These are phyloP conservation scores for Sclerotinia subarctica DNA, from an alignment of 2,329 filamentous ascomycete species.

Conservation along the genomic window DNA sequence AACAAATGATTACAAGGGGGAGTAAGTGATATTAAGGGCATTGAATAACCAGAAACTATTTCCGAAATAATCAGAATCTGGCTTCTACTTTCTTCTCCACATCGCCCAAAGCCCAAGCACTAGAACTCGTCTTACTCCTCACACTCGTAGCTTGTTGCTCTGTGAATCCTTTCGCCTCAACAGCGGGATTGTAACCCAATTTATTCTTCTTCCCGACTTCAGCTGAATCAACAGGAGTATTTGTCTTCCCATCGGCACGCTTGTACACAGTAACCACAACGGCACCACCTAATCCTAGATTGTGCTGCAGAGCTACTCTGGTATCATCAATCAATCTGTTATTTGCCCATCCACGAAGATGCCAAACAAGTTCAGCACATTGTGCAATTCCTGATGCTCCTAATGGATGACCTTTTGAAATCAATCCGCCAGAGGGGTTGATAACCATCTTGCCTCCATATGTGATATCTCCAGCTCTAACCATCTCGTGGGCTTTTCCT, in stretches of 20 bases:
- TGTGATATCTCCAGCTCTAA: conserved; percentile 83
- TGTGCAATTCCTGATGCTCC: conserved; percentile 94
- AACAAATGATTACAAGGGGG: no score
- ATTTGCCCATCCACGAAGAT: conserved; percentile 92
- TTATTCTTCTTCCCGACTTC: conserved; percentile 64
- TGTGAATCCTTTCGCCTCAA: conserved; percentile 85
- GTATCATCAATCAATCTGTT: conserved; percentile 72
- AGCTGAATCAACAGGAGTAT: conserved; percentile 58
- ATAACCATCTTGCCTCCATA: conserved; percentile 76
- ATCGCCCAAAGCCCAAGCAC: conserved; percentile 77
- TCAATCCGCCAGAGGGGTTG: conserved; percentile 91
- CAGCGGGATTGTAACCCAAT: conserved; percentile 88
- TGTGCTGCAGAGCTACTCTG: conserved; percentile 79
- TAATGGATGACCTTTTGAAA: conserved; percentile 93
- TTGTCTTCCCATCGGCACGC: conserved; percentile 72
- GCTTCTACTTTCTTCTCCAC: conserved; percentile 69
- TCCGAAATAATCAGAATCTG: conserved; percentile 49
- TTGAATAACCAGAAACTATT: neutral
- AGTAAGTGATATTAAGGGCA: neutral
- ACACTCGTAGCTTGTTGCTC: conserved; percentile 67
- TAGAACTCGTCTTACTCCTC: conserved; percentile 62
- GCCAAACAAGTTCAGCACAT: conserved; percentile 93
- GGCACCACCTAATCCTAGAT: conserved; percentile 86
- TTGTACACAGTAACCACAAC: conserved; percentile 88
- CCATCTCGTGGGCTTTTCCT: conserved; percentile 89